A percentile compares a stretch with the other conserved stretches of the same genome.
Evolutionary conservation across 306 rosid species (phyloP).

Genomic region (Sindora glabra): DNA sequence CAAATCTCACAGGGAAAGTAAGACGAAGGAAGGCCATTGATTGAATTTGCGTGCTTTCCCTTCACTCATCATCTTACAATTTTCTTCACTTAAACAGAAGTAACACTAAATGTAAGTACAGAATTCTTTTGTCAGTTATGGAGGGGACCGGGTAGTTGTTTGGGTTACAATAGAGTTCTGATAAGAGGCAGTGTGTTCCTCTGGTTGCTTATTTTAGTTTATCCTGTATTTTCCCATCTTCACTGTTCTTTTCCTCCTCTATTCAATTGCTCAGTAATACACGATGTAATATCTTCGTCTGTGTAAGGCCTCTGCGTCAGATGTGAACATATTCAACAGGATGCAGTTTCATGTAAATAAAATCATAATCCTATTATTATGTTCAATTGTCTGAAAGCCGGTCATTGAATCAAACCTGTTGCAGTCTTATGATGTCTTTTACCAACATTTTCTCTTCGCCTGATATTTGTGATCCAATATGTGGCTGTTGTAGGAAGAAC

Average conservation of each 20-base stretch:
- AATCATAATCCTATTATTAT: not conserved
- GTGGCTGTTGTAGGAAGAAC: too few relatives aligned
- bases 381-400: not conserved
- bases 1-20: constrained; percentile 31
- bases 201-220: not conserved
- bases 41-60: not conserved
- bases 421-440: too few relatives aligned
- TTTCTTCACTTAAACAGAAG: too few relatives aligned
- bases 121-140: too few relatives aligned
- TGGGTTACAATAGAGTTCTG: too few relatives aligned
- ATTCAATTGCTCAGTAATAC: not conserved
- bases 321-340: not conserved
- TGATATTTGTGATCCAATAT: not conserved
- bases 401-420: not conserved
- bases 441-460: not conserved
- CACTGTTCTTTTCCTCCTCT: not conserved
- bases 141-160: too few relatives aligned
- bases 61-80: not conserved
- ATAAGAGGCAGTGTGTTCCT: too few relatives aligned
- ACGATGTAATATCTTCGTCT: not conserved
- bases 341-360: not conserved
- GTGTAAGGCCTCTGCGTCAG: not conserved
- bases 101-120: too few relatives aligned
- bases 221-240: not conserved
- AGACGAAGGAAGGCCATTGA: constrained; percentile 21